Evolutionary conservation across 768 basidiomycete genomes (phyloP).

Genomic region (Pisolithus orientalis): DNA sequence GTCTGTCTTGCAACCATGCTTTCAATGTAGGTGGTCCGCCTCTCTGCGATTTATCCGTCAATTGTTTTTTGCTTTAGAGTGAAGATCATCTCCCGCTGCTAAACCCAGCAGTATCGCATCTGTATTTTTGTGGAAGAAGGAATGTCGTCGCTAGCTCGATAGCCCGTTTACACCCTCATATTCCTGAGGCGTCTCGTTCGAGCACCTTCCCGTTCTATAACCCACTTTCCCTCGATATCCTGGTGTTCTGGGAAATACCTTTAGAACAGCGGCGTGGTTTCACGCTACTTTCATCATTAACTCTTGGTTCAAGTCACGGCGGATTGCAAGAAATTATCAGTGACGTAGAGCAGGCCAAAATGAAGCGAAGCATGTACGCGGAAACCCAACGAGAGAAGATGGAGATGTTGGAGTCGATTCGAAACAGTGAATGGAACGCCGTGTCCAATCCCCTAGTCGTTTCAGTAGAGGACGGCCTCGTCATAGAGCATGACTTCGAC

Average conservation of each 20-base stretch:
- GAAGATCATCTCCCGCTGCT: conserved; percentile 12
- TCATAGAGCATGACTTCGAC: conserved; percentile 58
- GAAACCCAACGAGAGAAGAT: conserved; percentile 75
- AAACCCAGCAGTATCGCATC: conserved; percentile 26
- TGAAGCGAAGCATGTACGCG: conserved; percentile 82
- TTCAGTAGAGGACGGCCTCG: conserved; percentile 35
- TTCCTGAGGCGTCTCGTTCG: conserved; percentile 45
- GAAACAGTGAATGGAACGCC: conserved; percentile 65
- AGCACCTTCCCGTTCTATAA: conserved; percentile 77
- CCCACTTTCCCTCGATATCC: conserved; percentile 63
- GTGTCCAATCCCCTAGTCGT: conserved; percentile 74
- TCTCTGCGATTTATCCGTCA: neutral
- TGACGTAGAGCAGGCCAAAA: conserved; percentile 54
- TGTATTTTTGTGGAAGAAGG: conserved; percentile 49
- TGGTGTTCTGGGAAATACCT: conserved; percentile 73
- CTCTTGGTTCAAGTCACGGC: conserved; percentile 65
- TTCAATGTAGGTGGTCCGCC: conserved; percentile 32
- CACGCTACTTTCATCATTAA: conserved; percentile 48
- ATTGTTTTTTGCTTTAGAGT: conserved; percentile 4
- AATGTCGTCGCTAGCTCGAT: conserved; percentile 33
- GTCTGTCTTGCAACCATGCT: conserved; percentile 45
- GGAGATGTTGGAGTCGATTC: conserved; percentile 61
- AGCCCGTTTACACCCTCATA: conserved; percentile 43
- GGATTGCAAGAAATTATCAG: conserved; percentile 56
- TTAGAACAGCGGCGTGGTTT: conserved; percentile 56